Base-by-base conservation (phyloP, 129 eudicot genomes). In the Escallonia rubra region DNA sequence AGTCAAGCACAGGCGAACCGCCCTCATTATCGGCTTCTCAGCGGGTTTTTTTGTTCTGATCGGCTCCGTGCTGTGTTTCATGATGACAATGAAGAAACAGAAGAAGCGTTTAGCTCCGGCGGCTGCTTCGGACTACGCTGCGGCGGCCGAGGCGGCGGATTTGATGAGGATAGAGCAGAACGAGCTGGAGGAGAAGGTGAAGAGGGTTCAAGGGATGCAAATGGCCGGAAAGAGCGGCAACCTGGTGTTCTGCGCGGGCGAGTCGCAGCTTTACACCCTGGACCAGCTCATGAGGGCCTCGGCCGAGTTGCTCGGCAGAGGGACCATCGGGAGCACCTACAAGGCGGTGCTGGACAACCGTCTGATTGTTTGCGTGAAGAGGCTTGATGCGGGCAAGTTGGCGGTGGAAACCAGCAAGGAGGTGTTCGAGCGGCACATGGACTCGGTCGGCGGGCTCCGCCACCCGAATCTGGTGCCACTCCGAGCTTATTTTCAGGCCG, bases 221-320 rank as follows among this genome's bases (percentile, higher is more conserved):
- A 61, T 66, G 78, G 90, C 87, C 23, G 34, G 34, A 23, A 85
- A 74, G 56, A 91, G 99, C 58, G 94, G 99, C 66, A 80, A 79
- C 70, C 66, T 91, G 23, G 81, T 72, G 23, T 91, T 91, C 76
- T 80, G 90, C 63, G 96, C 90, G 41, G 93, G 97, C 0, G 97
- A 91, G 75, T 53, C 71, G 58, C 86, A 80, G 73, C 40, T 78
- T 69, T 91, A 84, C 55, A 71, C 78, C 34, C 49, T 91, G 65
- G 96, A 91, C 69, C 96, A 91, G 90, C 81, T 91, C 70, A 91
- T 91, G 97, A 78, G 83, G 40, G 92, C 86, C 0, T 74, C 87
- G 3, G 97, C 96, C 7, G 96, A 91, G 90, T 61, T 91, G n/a
- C 11, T 91, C 16, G 97, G 97, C 13, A 87, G 87, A 59, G 97